Conservation (phyloP, 2,329 filamentous ascomycete genomes). For the Penicillium sp. region DNA sequence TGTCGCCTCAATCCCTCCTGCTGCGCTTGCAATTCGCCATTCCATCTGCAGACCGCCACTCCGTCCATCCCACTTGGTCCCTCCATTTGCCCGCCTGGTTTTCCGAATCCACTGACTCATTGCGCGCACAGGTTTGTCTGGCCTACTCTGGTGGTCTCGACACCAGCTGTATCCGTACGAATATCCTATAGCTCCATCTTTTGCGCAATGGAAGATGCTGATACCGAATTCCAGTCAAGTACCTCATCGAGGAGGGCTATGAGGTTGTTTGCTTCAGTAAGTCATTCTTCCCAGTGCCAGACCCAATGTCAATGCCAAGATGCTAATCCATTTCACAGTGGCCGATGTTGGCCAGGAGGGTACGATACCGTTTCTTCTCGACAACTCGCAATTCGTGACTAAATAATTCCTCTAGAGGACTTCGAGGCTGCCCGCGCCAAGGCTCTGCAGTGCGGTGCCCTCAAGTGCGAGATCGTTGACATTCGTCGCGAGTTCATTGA, state of each 20-base stretch:
- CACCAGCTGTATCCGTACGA: slow-evolving; percentile 60
- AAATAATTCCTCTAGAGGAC: slow-evolving; percentile 59
- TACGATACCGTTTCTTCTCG: slow-evolving; percentile 21
- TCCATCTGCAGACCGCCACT: slow-evolving; percentile 21
- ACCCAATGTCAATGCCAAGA: not conserved
- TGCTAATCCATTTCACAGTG: slow-evolving; percentile 43
- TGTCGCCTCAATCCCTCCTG: slow-evolving; percentile 11
- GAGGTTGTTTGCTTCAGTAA: slow-evolving; percentile 66
- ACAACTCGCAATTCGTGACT: slow-evolving; percentile 5
- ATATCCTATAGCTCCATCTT: slow-evolving; percentile 26
- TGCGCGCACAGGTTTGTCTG: slow-evolving; percentile 36
- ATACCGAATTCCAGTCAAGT: slow-evolving; percentile 38
- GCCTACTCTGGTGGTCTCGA: slow-evolving; percentile 59
- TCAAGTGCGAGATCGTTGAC: slow-evolving; percentile 66
- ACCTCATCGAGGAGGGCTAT: slow-evolving; percentile 57
- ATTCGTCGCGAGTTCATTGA: slow-evolving; percentile 77
- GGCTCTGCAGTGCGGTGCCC: slow-evolving; percentile 70
- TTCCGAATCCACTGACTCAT: slow-evolving; percentile 19
- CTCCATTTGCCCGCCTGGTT: slow-evolving; percentile 9
- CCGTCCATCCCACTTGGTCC: slow-evolving; percentile 9
- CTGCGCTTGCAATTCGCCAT: not conserved
- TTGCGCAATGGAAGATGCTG: slow-evolving; percentile 20
- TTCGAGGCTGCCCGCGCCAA: slow-evolving; percentile 74
- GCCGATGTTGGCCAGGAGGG: slow-evolving; percentile 74
- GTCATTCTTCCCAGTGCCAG: slow-evolving; percentile 15